Evolutionary conservation across 805 yeast genomes (phyloP), one percentile per base, ranked within the genome.

Genomic region (Clavispora vitiphila): DNA sequence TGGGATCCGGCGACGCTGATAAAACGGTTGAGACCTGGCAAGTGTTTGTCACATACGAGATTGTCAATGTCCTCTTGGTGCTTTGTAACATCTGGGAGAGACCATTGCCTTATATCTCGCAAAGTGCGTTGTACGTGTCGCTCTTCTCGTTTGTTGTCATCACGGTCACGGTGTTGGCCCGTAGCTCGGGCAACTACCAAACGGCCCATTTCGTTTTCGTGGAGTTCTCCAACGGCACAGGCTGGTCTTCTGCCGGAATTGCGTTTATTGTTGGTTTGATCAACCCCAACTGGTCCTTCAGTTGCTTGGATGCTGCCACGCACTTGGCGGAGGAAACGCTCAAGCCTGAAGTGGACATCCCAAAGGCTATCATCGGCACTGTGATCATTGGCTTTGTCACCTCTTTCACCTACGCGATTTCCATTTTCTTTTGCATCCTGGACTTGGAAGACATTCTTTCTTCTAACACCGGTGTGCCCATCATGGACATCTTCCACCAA

Each of bases 201-300:
- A 26, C 65, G 9, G 72, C 83, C 0, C 42, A 57, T 5, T 78
- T 74, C 48, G 84, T 81, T 18, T 81, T 81, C 58, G 69, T 61
- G 4, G 65, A 69, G 16, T 79, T 78, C 47, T 58, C 69, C 25
- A 78, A 78, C 54, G 71, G 64, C 23, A 78, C 85, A 1, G 86
- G 86, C 30, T 80, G 86, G 84, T 49, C 65, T 8, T 66, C 75
- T 2, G 49, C 75, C 1, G 86, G 76, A 22, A 72, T 80, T 58
- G 83, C 85, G 0, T 78, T 81, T 55, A 72, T 81, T 42, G 77
- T 80, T n/a, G 87, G 88, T n/a, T 60, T 81, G 37, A 74, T 81
- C 49, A 81, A 81, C 55, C 84, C 86, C 5, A 76, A 78, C 42
- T 82, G 85, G 85, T 76, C 82, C 8, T 81, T 80, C 64, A 71